Base-by-base conservation (phyloP, 352 stramenopile genomes). In the Pythium plurisporium region DNA sequence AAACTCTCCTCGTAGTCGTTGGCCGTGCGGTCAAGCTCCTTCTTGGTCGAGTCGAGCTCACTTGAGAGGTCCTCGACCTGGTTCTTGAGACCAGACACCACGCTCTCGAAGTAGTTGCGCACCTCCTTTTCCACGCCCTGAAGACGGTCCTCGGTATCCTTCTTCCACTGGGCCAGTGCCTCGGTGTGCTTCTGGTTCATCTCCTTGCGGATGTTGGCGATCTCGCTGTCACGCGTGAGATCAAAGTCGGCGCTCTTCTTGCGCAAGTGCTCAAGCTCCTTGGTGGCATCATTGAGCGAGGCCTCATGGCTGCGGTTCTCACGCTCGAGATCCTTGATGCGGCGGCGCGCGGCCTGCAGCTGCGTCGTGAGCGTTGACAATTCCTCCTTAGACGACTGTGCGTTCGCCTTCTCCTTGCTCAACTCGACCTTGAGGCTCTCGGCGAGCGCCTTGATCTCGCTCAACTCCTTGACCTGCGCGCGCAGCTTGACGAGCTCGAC, bases 1-100 rank as follows among this genome's bases (percentile, higher is more conserved):
- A 91, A 65, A 53, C 77, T 90, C 43, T 91, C 81, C 36, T 93
- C 80, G 59, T 91, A 93, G 55, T 93, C 83, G 50, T 67, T 89
- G 20, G 78, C 76, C 25, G 83, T 94, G 36, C 79, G 79, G 29
- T 94, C 79, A 17, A 91, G 62, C 55, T 94, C 81, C 47, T 72
- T 73, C 56, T 88, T 89, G 27, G 80, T 87, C 49, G 69, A 77
- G 27, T 90, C 79, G 8, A 91, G 46, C 47, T 93, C 83, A 4
- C 44, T 23, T 40, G 60, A 69, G 26, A 89, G 58, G 50, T 91
- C 81, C 19, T 84, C 74, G 10, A 89, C 64, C 62, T 93, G 83
- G 42, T 36, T 75, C 47, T 86, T 74, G 40, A 86, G 67, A 25
- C 73, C 72, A 12, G 44, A 43, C 14, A 86, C 69, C 5, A 89